A percentile compares a stretch with the other conserved stretches of the same genome.
Evolutionary conservation across 2,329 filamentous ascomycete genomes (phyloP).

Genomic region (Trichophyton mentagrophytes): DNA sequence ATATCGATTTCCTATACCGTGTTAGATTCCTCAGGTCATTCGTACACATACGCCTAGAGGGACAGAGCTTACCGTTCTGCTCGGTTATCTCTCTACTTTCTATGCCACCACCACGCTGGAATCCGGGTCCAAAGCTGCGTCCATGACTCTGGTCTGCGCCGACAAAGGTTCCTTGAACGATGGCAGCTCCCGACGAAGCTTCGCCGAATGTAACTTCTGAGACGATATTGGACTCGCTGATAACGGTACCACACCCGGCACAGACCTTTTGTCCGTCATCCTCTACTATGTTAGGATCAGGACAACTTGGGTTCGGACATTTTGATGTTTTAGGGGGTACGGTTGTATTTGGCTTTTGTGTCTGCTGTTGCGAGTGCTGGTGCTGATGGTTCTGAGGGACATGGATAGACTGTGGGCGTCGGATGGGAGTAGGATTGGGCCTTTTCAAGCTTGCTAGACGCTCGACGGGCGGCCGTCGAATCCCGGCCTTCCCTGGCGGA

Average conservation of each 20-base stretch:
- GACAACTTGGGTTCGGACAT: slow-evolving; percentile 35
- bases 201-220: slow-evolving; percentile 88
- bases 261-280: slow-evolving; percentile 49
- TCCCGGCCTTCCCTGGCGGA: slow-evolving; percentile 20
- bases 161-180: slow-evolving; percentile 83
- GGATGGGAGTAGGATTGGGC: slow-evolving; percentile 27
- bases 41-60: not conserved
- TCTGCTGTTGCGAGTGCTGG: slow-evolving; percentile 16
- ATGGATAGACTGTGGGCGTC: slow-evolving; percentile 20
- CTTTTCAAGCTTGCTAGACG: slow-evolving; percentile 31
- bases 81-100: slow-evolving; percentile 38
- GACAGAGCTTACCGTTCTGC: slow-evolving; percentile 23
- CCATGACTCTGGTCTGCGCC: slow-evolving; percentile 74
- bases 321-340: slow-evolving; percentile 27
- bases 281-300: slow-evolving; percentile 34
- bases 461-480: slow-evolving; percentile 23
- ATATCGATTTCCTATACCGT: slow-evolving; percentile 26
- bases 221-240: slow-evolving; percentile 79
- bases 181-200: slow-evolving; percentile 67
- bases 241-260: slow-evolving; percentile 69
- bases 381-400: slow-evolving; percentile 13
- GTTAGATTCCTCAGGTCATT: not conserved
- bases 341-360: slow-evolving; percentile 11
- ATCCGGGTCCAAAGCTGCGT: slow-evolving; percentile 42
- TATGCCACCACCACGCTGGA: slow-evolving; percentile 37